Evolutionary conservation across 129 eudicot genomes (phyloP).

Genomic region (Oenanthe sinensis): DNA sequence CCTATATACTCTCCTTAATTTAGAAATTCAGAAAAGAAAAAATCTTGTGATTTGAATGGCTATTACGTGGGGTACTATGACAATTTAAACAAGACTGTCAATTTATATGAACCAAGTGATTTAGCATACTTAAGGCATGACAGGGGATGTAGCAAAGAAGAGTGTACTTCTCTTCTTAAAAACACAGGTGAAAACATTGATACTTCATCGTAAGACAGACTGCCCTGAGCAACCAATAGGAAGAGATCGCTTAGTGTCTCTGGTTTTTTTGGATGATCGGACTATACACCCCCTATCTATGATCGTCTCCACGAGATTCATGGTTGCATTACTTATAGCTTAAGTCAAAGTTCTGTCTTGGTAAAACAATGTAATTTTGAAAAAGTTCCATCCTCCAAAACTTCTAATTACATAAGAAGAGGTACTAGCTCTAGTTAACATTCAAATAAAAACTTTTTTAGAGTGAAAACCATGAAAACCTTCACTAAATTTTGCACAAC

Average conservation of each 20-base stretch:
- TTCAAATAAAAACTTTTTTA: too few relatives aligned
- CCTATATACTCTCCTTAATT: background rate
- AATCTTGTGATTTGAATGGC: background rate
- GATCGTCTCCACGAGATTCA: too few relatives aligned
- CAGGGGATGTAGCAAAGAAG: background rate
- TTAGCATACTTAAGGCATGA: background rate
- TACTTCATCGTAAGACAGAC: background rate
- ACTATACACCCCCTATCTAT: too few relatives aligned
- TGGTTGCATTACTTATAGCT: too few relatives aligned
- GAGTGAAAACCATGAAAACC: too few relatives aligned
- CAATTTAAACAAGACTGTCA: background rate
- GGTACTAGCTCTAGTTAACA: background rate
- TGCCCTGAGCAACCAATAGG: too few relatives aligned
- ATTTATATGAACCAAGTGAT: background rate
- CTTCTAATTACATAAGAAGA: background rate
- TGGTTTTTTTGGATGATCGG: too few relatives aligned
- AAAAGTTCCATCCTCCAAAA: background rate
- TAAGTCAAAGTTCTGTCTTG: too few relatives aligned
- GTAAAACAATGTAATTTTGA: too few relatives aligned
- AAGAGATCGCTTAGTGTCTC: too few relatives aligned
- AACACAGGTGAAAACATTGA: background rate
- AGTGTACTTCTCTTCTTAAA: background rate
- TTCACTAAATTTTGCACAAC: too few relatives aligned
- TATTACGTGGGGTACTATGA: background rate
- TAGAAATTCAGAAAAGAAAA: background rate